Evolutionary conservation across 1,284 basidiomycete genomes (phyloP), one percentile per base, ranked within the genome.

Genomic region (Cerioporus squamosus): DNA sequence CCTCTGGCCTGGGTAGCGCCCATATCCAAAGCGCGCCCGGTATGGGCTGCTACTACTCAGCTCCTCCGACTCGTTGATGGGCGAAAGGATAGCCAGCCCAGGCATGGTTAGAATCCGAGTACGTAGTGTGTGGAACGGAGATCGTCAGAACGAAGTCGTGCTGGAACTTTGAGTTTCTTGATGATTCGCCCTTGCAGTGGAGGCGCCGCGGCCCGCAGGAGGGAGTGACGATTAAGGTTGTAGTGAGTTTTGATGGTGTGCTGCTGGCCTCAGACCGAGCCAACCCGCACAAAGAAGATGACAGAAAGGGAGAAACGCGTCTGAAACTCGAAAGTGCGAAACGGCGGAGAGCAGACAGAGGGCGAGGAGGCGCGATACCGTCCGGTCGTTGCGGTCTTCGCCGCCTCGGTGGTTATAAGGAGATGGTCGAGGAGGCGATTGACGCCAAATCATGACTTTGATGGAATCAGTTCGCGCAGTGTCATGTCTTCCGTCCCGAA

Each of bases 341-440:
- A 49, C 22, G 44, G 43, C 51, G n/a, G 29, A 39, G 43, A 55
- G 43, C 33, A 42, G 48, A 48, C 18, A 23, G 31, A 40, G 38
- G 53, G 49, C 14, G 57, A 54, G 51, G 59, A 63, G 62, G 59
- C 62, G 49, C 50, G 46, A n/a, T 49, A 59, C 59, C 62, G 33
- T 59, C 59, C 57, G 48, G 26, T 29, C 43, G 62, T 53, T 49
- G 56, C 51, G 22, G 39, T 26, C 12, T 57, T 58, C 54, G 54
- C 57, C 51, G 62, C 57, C 57, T 53, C 57, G 43, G 38, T 24
- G 24, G 40, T 55, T 63, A 52, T 64, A 60, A 57, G 54, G 49
- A 64, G 62, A 64, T 64, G 62, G 56, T 54, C 33, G 57, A 40
- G 29, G 52, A 46, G 57, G 42, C 50, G 59, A 64, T 64, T 64